These are phyloP conservation scores for Phytophthora sp. DNA, from an alignment of 352 stramenopile genomes.

Conservation along the genomic window DNA sequence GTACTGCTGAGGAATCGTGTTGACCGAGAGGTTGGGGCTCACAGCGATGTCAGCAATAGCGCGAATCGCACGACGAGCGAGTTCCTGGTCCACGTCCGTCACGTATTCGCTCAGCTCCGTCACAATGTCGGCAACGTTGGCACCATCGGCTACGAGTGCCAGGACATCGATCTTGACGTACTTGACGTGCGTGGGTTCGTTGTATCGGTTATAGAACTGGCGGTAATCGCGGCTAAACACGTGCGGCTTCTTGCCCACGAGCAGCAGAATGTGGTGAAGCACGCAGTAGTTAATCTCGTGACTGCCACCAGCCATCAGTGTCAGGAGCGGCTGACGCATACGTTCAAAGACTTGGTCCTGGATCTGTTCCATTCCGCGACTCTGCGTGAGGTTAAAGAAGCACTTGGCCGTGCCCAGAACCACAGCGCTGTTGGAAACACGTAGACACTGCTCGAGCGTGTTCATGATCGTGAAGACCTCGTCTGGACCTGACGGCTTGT, in stretches of 20 bases:
- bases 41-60: slow-evolving; percentile 95
- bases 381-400: slow-evolving; percentile 96
- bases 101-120: slow-evolving; percentile 98
- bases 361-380: slow-evolving; percentile 84
- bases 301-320: slow-evolving; percentile 95
- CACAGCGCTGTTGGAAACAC: slow-evolving; percentile 95
- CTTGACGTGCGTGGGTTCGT: slow-evolving; percentile 98
- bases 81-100: slow-evolving; percentile 93
- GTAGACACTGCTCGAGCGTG: slow-evolving; percentile 94
- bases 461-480: slow-evolving; percentile 99
- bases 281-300: slow-evolving; percentile 96
- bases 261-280: slow-evolving; percentile 96
- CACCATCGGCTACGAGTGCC: slow-evolving; percentile 93
- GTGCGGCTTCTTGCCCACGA: slow-evolving; percentile 94
- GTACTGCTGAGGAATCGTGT: slow-evolving; percentile 44
- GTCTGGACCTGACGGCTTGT: slow-evolving; percentile 94
- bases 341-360: slow-evolving; percentile 90
- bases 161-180: slow-evolving; percentile 98
- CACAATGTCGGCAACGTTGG: slow-evolving; percentile 96
- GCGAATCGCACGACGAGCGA: slow-evolving; percentile 92
- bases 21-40: slow-evolving; percentile 71
- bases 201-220: slow-evolving; percentile 98
- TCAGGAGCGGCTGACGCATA: slow-evolving; percentile 97
- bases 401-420: slow-evolving; percentile 97
- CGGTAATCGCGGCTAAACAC: slow-evolving; percentile 98